These are phyloP conservation scores for Dicorynia guianensis DNA, from an alignment of 306 rosid genomes.

Conservation along the genomic window DNA sequence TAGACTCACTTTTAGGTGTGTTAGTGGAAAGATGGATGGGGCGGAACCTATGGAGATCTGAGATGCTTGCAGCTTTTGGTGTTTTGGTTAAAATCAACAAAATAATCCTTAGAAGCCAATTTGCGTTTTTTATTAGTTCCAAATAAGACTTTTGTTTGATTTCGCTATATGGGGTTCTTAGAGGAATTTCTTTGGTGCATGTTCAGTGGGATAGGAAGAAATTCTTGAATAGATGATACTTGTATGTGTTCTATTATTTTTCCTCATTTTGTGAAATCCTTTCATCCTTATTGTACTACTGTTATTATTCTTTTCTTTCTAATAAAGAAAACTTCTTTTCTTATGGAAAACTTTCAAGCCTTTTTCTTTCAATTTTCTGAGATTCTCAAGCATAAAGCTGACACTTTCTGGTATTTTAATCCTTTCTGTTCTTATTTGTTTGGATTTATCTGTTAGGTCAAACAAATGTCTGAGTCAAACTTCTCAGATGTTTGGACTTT, in stretches of 20 bases:
- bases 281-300: too few relatives aligned
- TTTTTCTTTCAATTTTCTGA: too few relatives aligned
- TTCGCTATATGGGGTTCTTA: neutral
- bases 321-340: too few relatives aligned
- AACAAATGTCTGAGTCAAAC: too few relatives aligned
- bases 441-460: too few relatives aligned
- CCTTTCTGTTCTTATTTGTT: too few relatives aligned
- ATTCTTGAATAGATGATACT: neutral
- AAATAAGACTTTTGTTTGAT: neutral
- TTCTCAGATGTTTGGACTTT: too few relatives aligned
- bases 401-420: too few relatives aligned
- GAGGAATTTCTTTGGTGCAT: neutral
- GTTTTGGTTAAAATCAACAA: neutral
- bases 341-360: too few relatives aligned
- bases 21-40: neutral
- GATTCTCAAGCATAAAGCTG: too few relatives aligned
- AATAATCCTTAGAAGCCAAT: neutral
- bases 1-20: neutral
- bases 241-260: neutral
- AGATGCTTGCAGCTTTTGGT: neutral
- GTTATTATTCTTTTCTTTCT: too few relatives aligned
- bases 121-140: neutral
- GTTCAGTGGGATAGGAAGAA: neutral
- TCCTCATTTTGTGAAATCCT: too few relatives aligned
- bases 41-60: neutral